Evolutionary conservation across 441 rosid genomes (phyloP).

Genomic region (Geranium incanum): DNA sequence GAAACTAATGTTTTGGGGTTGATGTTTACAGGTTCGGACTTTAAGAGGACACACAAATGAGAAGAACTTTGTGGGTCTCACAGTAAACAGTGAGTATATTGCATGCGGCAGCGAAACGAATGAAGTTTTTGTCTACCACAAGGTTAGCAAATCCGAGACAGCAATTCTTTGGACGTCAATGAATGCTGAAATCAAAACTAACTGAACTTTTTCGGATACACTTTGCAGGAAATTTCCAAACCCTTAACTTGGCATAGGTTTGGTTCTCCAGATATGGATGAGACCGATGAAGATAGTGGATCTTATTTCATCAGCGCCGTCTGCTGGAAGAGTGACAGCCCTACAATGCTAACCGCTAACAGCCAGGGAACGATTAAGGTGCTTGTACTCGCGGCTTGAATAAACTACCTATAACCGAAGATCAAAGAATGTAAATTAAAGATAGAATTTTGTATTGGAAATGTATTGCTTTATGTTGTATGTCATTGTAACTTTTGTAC

Average conservation of each 20-base stretch:
- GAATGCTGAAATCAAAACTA: background rate
- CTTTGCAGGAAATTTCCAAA: constrained; percentile 73
- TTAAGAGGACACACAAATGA: constrained; percentile 88
- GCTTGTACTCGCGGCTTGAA: constrained; percentile 72
- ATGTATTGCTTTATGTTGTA: background rate
- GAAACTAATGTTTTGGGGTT: background rate
- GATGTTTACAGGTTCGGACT: constrained; percentile 62
- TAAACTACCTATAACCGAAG: background rate
- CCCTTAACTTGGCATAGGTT: constrained; percentile 84
- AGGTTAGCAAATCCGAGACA: constrained; percentile 41
- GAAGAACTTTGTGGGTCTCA: constrained; percentile 93
- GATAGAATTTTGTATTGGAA: background rate
- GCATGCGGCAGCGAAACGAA: constrained; percentile 97
- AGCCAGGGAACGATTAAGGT: constrained; percentile 98
- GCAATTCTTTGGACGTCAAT: background rate
- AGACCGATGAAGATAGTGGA: constrained; percentile 74
- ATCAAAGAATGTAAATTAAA: background rate
- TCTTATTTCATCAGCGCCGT: constrained; percentile 94
- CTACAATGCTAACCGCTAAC: constrained; percentile 90
- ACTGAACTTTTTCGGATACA: constrained; percentile 3
- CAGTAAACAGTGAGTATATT: constrained; percentile 74
- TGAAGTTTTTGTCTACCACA: constrained; percentile 92
- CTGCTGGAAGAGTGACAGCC: constrained; percentile 96
- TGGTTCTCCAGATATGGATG: constrained; percentile 82
- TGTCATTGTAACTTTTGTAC: background rate